Conservation (phyloP, 1,284 basidiomycete species). For the Ganoderma boninense region DNA sequence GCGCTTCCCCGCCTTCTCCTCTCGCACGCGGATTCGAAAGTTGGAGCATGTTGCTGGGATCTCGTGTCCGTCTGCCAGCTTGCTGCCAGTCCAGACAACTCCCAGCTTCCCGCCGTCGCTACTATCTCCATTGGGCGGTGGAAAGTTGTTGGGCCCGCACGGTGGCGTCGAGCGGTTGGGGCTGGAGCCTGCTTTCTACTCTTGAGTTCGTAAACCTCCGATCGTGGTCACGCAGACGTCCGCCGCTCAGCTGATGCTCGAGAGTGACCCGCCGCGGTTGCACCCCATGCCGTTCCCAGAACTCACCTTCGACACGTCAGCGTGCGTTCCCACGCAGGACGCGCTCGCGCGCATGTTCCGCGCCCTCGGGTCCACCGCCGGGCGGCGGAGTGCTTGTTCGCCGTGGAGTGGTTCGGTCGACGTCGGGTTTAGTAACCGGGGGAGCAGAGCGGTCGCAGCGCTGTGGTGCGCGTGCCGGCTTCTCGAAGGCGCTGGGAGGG, state of each 20-base stretch:
- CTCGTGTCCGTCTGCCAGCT: constrained; percentile 74
- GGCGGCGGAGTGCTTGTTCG: constrained; percentile 73
- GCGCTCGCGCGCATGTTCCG: constrained; percentile 76
- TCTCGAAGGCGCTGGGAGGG: constrained; percentile 71
- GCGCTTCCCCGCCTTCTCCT: constrained; percentile 79
- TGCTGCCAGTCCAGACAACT: constrained; percentile 38
- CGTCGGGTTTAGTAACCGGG: constrained; percentile 58
- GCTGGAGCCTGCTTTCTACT: constrained; percentile 81
- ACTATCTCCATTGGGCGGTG: constrained; percentile 65
- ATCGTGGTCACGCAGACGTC: constrained; percentile 57
- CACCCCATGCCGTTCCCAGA: constrained; percentile 62
- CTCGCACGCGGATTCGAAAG: constrained; percentile 74
- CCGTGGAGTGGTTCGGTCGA: constrained; percentile 86
- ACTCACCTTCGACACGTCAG: constrained; percentile 68
- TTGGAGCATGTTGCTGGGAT: constrained; percentile 72
- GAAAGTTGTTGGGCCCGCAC: constrained; percentile 77
- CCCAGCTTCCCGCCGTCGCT: constrained; percentile 39
- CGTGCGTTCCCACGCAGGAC: constrained; percentile 60
- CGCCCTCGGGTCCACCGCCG: constrained; percentile 74
- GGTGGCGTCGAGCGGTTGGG: constrained; percentile 92
- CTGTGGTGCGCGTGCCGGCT: constrained; percentile 85
- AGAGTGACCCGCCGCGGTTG: constrained; percentile 50
- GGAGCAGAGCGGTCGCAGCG: constrained; percentile 68
- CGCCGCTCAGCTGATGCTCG: constrained; percentile 65
- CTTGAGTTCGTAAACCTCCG: constrained; percentile 73